Evolutionary conservation across 2,329 filamentous ascomycete genomes (phyloP).

Genomic region (Sarocladium brachiariae): DNA sequence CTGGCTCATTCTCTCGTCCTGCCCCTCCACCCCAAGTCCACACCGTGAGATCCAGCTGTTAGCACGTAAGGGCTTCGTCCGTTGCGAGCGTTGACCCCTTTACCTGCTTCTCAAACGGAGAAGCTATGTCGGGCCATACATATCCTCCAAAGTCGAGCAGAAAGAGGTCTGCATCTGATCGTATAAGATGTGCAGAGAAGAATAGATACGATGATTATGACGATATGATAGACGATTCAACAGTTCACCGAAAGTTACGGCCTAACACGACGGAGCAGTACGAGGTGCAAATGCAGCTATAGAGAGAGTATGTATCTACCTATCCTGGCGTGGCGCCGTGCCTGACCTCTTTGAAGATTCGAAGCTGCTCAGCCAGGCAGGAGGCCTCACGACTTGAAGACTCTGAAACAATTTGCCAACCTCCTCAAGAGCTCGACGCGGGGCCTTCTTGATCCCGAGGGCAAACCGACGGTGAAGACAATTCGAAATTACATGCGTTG

Average conservation of each 20-base stretch:
- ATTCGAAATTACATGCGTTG: not conserved
- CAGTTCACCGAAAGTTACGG: not conserved
- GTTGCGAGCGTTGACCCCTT: not conserved
- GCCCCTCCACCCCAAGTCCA: not conserved
- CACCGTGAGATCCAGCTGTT: not conserved
- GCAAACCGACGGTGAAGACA: not conserved
- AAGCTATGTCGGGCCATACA: not conserved
- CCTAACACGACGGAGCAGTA: not conserved
- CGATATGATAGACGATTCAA: not conserved
- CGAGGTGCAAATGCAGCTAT: not conserved
- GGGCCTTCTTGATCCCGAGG: not conserved
- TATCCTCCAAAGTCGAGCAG: not conserved
- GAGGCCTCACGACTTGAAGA: not conserved
- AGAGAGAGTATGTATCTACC: not conserved
- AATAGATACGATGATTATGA: not conserved
- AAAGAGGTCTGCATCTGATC: not conserved
- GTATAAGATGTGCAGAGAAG: not conserved
- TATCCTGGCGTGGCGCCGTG: not conserved
- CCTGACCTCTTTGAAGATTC: not conserved
- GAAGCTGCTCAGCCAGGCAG: not conserved
- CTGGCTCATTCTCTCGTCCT: not conserved
- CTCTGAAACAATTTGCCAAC: not conserved
- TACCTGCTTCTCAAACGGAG: not conserved
- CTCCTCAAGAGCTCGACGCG: not conserved
- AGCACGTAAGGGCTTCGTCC: not conserved